A percentile compares a stretch with the other conserved stretches of the same genome.
phyloP scores from a whole-genome alignment of 73 alveolate genomes.

The Halteria grandinella region DNA sequence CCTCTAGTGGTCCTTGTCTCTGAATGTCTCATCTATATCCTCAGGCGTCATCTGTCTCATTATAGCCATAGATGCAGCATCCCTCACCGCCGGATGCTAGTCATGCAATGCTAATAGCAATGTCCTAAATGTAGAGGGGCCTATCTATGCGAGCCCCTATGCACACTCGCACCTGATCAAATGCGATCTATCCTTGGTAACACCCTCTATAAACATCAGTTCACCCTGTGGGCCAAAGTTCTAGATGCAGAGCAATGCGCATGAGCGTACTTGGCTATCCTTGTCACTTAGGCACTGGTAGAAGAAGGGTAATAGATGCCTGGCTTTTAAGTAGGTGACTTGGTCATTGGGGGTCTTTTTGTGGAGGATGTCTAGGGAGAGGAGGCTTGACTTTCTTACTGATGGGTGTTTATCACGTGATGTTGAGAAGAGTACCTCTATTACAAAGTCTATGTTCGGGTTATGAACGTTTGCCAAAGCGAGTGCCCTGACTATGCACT shows the following conservation, averaged over 20 bases:
- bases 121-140: conserved; percentile 88
- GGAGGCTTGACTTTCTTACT: conserved; percentile 80
- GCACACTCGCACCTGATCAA: conserved; percentile 88
- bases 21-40: conserved; percentile 38
- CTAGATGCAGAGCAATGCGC: conserved; percentile 82
- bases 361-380: conserved; percentile 81
- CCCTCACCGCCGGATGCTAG: conserved; percentile 83
- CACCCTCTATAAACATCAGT: conserved; percentile 90
- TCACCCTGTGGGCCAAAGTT: conserved; percentile 93
- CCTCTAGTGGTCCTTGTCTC: conserved; percentile 42
- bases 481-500: conserved; percentile 85
- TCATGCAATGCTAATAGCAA: conserved; percentile 89
- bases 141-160: conserved; percentile 86
- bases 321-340: conserved; percentile 86
- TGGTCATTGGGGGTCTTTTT: conserved; percentile 82
- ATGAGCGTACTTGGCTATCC: conserved; percentile 79
- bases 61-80: conserved; percentile 40
- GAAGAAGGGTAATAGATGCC: conserved; percentile 87
- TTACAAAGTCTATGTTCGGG: conserved; percentile 87
- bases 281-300: conserved; percentile 81
- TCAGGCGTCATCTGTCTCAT: conserved; percentile 35
- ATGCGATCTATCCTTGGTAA: conserved; percentile 86
- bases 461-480: conserved; percentile 81
- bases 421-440: conserved; percentile 81
- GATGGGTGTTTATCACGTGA: conserved; percentile 73